Base-by-base conservation (phyloP, 1,284 basidiomycete species). In the Sanghuangporus weigelae region DNA sequence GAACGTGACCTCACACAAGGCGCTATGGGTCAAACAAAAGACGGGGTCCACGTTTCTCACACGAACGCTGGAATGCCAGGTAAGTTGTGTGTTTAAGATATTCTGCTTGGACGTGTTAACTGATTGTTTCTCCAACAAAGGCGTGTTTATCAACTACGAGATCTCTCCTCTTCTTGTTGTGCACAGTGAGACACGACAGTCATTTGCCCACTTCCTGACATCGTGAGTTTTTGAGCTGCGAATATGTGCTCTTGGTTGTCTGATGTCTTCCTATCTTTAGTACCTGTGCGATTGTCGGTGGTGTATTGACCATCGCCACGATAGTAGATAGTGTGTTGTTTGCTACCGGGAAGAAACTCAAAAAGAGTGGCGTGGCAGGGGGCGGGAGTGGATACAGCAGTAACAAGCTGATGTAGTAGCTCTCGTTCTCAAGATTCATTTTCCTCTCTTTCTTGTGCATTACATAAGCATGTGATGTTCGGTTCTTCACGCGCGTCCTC, bases 271-370 rank as follows among this genome's bases (percentile, higher is more conserved):
- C 44, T 16, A 46, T n/a, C 44, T 59, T 40, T 68, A 96, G 93
- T 69, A 96, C 96, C 21, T 98, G 96, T 72, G 97, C 97, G 3
- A 98, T 99, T 71, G 88, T 99, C 46, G 96, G 96, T 67, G 96
- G 97, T 70, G 95, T 99, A 7, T 78, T 99, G 57, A 99, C 97
- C 0, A 88, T 99, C 31, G 95, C 96, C 12, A 90, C 92, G 0
- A 80, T 99, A n/a, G 69, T 98, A 57, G 96, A 99, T 75, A 87
- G 92, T 64, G 79, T 92, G 61, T 83, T 97, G 67, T 98, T 97
- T 70, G 87, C 87, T 16, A 87, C 90, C 16, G 81, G 81, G 53
- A 82, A 83, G 63, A 82, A 79, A 42, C 70, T 92, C 63, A 93
- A 90, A 76, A 89, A 87, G 74, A 75, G 77, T n/a, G 75, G 76